Conservation (phyloP, 495 filamentous ascomycete genomes). For the Staphylotrichum longicolle region DNA sequence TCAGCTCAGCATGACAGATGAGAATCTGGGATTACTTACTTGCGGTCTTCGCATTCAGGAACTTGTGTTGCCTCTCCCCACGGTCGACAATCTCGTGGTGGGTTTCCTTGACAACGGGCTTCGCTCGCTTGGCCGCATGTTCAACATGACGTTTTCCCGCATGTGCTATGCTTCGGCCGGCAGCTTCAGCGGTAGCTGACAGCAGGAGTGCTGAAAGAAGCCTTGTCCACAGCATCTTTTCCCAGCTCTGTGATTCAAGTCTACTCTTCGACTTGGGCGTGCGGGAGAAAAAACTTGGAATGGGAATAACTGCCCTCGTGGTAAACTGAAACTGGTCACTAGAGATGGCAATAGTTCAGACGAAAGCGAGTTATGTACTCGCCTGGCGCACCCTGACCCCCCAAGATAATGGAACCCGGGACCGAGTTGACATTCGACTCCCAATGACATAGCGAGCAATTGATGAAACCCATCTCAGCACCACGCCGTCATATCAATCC, state of each 20-base stretch:
- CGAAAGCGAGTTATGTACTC: background rate
- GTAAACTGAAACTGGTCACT: background rate
- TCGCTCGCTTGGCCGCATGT: conserved; percentile 28
- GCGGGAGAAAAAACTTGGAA: background rate
- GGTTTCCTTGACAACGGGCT: background rate
- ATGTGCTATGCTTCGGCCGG: conserved; percentile 37
- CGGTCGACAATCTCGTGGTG: background rate
- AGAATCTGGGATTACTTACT: conserved; percentile 24
- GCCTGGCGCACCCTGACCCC: no score
- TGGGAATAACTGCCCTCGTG: background rate
- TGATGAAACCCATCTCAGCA: no score
- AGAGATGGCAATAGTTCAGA: background rate
- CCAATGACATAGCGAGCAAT: no score
- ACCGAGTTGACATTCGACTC: no score
- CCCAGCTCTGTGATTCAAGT: background rate
- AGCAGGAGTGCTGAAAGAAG: conserved; percentile 32
- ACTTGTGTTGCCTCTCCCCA: conserved; percentile 23
- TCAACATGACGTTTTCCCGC: conserved; percentile 36
- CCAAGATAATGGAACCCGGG: no score
- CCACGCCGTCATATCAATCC: no score
- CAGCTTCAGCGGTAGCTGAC: conserved; percentile 27
- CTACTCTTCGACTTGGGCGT: background rate
- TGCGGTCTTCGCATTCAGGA: conserved; percentile 39
- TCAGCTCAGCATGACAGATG: background rate
- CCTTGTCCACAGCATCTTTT: conserved; percentile 33